phyloP scores from a whole-genome alignment of 2,329 filamentous ascomycete species.

The Teratosphaeriaceae sp. region DNA sequence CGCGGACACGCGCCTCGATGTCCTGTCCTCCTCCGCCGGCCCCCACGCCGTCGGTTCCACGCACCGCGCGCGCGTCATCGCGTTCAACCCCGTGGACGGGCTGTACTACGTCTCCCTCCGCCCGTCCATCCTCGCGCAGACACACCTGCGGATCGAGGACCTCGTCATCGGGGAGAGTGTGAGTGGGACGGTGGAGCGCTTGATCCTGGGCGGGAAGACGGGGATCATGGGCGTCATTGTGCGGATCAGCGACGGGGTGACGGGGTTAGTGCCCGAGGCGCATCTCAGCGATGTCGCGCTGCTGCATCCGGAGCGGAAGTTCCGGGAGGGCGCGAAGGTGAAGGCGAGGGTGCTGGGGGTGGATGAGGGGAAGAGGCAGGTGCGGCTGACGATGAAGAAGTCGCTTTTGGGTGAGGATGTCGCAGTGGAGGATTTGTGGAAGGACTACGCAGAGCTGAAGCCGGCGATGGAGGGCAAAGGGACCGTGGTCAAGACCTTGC shows the following conservation, averaged over 20 bases:
- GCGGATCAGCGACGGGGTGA: conserved; percentile 77
- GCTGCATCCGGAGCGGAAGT: conserved; percentile 94
- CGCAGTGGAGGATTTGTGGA: conserved; percentile 71
- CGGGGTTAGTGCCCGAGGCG: conserved; percentile 78
- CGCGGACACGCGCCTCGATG: conserved; percentile 83
- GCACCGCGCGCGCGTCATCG: conserved; percentile 75
- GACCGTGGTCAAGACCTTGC: conserved; percentile 75
- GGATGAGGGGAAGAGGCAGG: conserved; percentile 65
- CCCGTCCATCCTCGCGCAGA: conserved; percentile 72
- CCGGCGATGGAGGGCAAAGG: conserved; percentile 75
- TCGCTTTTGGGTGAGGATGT: conserved; percentile 70
- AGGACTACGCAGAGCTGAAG: conserved; percentile 65
- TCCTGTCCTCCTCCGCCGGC: conserved; percentile 68
- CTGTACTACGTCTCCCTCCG: conserved; percentile 81
- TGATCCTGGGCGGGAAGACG: conserved; percentile 69
- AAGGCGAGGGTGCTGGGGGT: conserved; percentile 81
- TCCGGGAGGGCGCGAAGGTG: conserved; percentile 76
- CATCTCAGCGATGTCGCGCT: conserved; percentile 84
- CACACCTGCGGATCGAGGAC: conserved; percentile 88
- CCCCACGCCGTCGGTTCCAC: conserved; percentile 70
- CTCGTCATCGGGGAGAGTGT: conserved; percentile 74
- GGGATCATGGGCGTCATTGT: conserved; percentile 78
- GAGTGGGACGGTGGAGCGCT: conserved; percentile 75
- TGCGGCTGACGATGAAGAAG: conserved; percentile 91
- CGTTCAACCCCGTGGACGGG: conserved; percentile 82